Conservation (phyloP, 768 basidiomycete species). For the Suillus cothurnatus region DNA sequence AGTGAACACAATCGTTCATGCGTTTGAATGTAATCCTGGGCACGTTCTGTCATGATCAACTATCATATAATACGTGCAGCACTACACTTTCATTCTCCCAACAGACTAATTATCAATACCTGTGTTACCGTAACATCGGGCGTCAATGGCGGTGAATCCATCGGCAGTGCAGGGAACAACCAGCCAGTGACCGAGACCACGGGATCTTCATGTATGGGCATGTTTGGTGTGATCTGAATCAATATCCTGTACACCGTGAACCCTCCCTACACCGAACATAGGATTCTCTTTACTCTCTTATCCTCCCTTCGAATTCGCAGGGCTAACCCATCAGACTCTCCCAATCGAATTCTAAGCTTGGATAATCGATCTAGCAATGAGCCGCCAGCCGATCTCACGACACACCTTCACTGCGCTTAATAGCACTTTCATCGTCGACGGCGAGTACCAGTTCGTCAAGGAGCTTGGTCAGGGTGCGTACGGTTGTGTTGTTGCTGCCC, state of each 20-base stretch:
- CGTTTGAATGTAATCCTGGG: background rate
- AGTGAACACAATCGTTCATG: background rate
- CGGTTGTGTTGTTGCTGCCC: conserved; percentile 87
- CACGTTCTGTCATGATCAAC: background rate
- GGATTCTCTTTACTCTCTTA: background rate
- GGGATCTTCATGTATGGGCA: conserved; percentile 19
- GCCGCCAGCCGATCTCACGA: conserved; percentile 48
- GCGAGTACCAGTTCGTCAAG: conserved; percentile 92
- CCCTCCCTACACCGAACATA: background rate
- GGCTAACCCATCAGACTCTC: background rate
- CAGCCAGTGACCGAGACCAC: background rate
- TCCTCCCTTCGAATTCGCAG: background rate
- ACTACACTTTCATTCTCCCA: background rate
- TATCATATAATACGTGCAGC: background rate
- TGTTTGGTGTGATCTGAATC: conserved; percentile 33
- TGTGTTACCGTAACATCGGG: too few relatives aligned
- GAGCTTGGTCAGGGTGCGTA: conserved; percentile 97
- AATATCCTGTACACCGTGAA: conserved; percentile 17
- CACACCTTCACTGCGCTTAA: conserved; percentile 84
- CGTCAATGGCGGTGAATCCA: too few relatives aligned
- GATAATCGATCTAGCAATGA: background rate
- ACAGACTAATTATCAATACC: background rate
- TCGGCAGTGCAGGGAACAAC: conserved; percentile 5
- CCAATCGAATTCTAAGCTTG: background rate
- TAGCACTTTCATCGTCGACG: conserved; percentile 85